These are phyloP conservation scores for Pichia californica DNA, from an alignment of 805 yeast species.

Conservation along the genomic window DNA sequence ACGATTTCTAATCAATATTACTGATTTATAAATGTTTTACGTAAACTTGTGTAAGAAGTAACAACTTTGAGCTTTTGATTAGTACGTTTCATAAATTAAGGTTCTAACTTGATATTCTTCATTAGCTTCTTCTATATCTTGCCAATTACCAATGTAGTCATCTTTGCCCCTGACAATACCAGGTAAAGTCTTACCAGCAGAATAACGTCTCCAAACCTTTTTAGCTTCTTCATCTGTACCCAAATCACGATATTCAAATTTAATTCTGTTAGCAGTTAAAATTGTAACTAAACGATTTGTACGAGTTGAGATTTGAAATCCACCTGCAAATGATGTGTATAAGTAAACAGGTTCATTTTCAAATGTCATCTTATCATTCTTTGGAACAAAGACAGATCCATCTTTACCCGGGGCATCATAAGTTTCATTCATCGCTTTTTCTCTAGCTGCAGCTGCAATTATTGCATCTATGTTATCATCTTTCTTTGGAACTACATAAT, in stretches of 20 bases:
- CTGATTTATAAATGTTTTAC: too few species aligned
- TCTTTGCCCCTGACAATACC: conserved; percentile 81
- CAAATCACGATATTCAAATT: conserved; percentile 64
- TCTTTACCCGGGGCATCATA: conserved; percentile 4
- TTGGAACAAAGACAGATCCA: conserved; percentile 30
- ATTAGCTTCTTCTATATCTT: conserved; percentile 79
- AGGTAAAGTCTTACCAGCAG: conserved; percentile 70
- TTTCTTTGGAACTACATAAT: not conserved
- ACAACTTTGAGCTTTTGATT: not conserved
- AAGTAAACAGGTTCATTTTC: conserved; percentile 62
- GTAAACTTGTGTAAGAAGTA: too few species aligned
- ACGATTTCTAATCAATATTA: too few species aligned
- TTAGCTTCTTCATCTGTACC: conserved; percentile 88
- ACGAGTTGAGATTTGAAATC: conserved; percentile 68
- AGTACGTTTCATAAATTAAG: conserved; percentile 62
- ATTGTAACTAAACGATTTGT: conserved; percentile 74
- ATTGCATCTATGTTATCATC: conserved; percentile 21
- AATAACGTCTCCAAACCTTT: conserved; percentile 71
- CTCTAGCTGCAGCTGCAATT: conserved; percentile 24
- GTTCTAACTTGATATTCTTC: conserved; percentile 66
- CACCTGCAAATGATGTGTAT: conserved; percentile 84
- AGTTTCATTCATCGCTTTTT: conserved; percentile 14
- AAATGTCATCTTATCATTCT: conserved; percentile 28
- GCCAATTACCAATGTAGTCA: conserved; percentile 78
- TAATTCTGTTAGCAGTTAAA: conserved; percentile 63